These are phyloP conservation scores for Talaromyces sp. DNA, from an alignment of 2,329 filamentous ascomycete species.

Conservation along the genomic window DNA sequence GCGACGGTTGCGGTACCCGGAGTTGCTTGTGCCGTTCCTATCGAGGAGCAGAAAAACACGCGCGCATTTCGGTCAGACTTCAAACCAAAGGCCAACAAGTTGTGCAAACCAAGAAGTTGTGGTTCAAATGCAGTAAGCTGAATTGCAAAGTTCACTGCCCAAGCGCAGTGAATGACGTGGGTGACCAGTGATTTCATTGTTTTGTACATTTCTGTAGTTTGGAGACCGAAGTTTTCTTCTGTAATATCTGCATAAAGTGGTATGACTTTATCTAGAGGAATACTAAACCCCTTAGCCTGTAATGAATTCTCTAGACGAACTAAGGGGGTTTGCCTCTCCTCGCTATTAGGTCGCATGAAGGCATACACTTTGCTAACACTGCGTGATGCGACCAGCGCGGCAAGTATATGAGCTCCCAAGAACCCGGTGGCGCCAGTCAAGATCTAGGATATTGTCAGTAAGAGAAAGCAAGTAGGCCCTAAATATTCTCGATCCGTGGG, in stretches of 20 bases:
- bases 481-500: neutral
- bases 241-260: constrained; percentile 41
- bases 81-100: constrained; percentile 30
- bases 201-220: constrained; percentile 29
- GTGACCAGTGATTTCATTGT: constrained; percentile 41
- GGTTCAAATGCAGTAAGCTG: constrained; percentile 48
- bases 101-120: constrained; percentile 44
- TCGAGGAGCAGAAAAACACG: constrained; percentile 52
- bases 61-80: constrained; percentile 23
- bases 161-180: constrained; percentile 52
- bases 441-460: constrained; percentile 21
- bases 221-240: constrained; percentile 42
- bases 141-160: constrained; percentile 56
- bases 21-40: constrained; percentile 38
- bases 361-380: constrained; percentile 37
- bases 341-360: constrained; percentile 29
- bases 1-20: constrained; percentile 14
- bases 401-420: constrained; percentile 42
- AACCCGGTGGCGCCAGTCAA: constrained; percentile 47
- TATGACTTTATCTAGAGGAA: constrained; percentile 32
- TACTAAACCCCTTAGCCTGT: constrained; percentile 17
- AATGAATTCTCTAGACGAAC: constrained; percentile 26
- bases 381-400: constrained; percentile 36
- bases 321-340: constrained; percentile 20
- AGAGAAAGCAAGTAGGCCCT: constrained; percentile 1